phyloP scores from a whole-genome alignment of 2,329 filamentous ascomycete genomes.

The Xylaria multiplex region DNA sequence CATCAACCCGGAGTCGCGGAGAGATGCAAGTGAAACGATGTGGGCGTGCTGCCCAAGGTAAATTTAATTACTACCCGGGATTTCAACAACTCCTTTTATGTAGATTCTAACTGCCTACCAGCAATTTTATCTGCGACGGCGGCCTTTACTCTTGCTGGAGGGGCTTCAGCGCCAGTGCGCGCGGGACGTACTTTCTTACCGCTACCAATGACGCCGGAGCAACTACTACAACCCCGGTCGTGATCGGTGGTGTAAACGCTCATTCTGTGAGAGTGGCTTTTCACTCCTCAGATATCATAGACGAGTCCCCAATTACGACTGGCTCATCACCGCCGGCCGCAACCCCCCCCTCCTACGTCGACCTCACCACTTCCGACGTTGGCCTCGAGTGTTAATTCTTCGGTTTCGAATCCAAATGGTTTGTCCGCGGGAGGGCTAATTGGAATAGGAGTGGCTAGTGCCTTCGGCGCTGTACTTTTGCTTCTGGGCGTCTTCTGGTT shows the following conservation, averaged over 20 bases:
- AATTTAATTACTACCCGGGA: neutral
- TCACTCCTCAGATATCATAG: conserved; percentile 16
- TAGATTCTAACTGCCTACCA: neutral
- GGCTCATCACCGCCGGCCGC: neutral
- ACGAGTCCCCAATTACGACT: neutral
- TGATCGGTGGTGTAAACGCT: neutral
- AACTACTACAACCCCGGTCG: neutral
- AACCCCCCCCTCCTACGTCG: neutral
- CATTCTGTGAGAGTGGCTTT: conserved; percentile 20
- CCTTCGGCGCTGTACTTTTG: neutral
- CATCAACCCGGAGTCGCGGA: neutral
- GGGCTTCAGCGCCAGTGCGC: rapidly evolving
- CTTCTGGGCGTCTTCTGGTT: neutral
- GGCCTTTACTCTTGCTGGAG: conserved; percentile 3
- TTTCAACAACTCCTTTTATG: too few relatives aligned
- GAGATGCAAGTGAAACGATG: conserved; percentile 8
- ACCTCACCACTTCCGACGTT: neutral
- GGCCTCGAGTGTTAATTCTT: neutral
- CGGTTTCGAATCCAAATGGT: neutral
- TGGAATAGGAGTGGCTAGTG: conserved; percentile 8
- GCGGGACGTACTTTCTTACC: neutral
- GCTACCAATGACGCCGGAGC: neutral
- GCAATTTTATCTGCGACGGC: neutral
- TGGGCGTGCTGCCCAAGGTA: conserved; percentile 21
- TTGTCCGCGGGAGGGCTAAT: neutral